Conservation (phyloP, 2,329 filamentous ascomycete genomes). For the Scedosporium minutisporum region DNA sequence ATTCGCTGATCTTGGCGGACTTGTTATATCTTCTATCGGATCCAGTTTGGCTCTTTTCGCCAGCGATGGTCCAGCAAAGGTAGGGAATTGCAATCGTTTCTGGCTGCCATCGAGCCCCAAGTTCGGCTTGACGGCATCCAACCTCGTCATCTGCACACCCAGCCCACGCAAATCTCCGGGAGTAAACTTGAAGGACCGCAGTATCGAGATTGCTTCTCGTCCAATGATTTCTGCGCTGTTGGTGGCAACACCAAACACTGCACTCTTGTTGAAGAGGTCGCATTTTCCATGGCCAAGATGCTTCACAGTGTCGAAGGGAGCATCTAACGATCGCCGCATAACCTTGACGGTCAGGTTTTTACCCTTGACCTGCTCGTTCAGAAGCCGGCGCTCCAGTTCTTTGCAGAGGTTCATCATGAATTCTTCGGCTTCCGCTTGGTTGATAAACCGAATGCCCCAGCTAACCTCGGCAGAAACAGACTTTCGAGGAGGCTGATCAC, state of each 20-base stretch:
- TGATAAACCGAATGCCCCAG: slow-evolving; percentile 94
- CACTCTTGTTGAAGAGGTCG: slow-evolving; percentile 85
- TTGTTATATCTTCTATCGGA: slow-evolving; percentile 33
- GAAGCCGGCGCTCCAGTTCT: slow-evolving; percentile 70
- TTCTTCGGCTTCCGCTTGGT: slow-evolving; percentile 83
- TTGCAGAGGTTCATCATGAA: slow-evolving; percentile 79
- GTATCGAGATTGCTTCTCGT: slow-evolving; percentile 75
- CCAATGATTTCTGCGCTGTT: slow-evolving; percentile 61
- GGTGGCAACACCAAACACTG: slow-evolving; percentile 73
- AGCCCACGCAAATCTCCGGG: slow-evolving; percentile 89
- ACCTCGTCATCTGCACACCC: slow-evolving; percentile 85
- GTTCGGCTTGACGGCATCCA: slow-evolving; percentile 62
- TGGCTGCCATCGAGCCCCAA: slow-evolving; percentile 62
- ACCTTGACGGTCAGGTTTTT: slow-evolving; percentile 88
- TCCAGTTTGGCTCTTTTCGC: slow-evolving; percentile 22
- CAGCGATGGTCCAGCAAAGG: slow-evolving; percentile 16
- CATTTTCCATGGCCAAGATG: slow-evolving; percentile 93
- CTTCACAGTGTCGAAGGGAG: slow-evolving; percentile 83
- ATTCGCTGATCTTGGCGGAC: not conserved
- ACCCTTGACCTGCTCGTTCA: slow-evolving; percentile 79
- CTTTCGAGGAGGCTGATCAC: slow-evolving; percentile 76
- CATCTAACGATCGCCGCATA: slow-evolving; percentile 78
- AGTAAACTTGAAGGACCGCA: slow-evolving; percentile 73
- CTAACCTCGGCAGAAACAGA: slow-evolving; percentile 96
- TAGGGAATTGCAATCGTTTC: slow-evolving; percentile 63